Percentiles rank a stretch among this genome's conserved stretches.
These are phyloP conservation scores for Ciborinia camelliae DNA, from an alignment of 2,329 filamentous ascomycete genomes.

Conservation along the genomic window DNA sequence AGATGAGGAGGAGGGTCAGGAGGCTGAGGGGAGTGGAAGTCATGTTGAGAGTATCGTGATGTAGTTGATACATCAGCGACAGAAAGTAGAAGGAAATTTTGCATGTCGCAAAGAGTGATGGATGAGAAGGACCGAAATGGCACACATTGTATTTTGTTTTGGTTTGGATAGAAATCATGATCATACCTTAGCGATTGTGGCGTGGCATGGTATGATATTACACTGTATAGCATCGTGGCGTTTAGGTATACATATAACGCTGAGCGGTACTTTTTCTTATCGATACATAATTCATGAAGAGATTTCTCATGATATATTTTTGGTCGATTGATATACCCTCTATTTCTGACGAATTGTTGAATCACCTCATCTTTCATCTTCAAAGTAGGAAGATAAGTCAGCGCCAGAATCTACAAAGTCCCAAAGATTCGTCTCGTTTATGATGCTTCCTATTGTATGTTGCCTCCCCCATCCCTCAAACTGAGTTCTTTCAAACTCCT, in stretches of 20 bases:
- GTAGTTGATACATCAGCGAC: slow-evolving; percentile 3
- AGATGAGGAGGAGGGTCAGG: not conserved
- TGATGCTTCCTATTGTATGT: too few relatives aligned
- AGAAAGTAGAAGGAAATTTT: not conserved
- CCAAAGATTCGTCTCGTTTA: too few relatives aligned
- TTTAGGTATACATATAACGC: slow-evolving; percentile 6
- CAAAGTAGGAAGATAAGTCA: too few relatives aligned
- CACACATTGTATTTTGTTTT: slow-evolving; percentile 3
- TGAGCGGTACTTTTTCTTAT: not conserved
- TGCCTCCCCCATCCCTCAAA: too few relatives aligned
- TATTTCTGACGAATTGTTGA: too few relatives aligned
- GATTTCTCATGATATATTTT: not conserved
- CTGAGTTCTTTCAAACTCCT: too few relatives aligned
- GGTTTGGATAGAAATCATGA: slow-evolving; percentile 9
- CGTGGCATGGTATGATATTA: slow-evolving; percentile 5
- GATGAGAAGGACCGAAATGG: not conserved
- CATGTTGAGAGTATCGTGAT: slow-evolving; percentile 5
- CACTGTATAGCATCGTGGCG: slow-evolving; percentile 9
- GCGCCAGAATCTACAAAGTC: too few relatives aligned
- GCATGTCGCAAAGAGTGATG: not conserved
- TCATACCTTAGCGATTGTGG: not conserved
- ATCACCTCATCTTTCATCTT: too few relatives aligned
- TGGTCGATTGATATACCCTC: not conserved
- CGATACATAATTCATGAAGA: not conserved
- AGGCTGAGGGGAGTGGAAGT: slow-evolving; percentile 1